These are phyloP conservation scores for Paxillus involutus DNA, from an alignment of 768 basidiomycete species.

Conservation along the genomic window DNA sequence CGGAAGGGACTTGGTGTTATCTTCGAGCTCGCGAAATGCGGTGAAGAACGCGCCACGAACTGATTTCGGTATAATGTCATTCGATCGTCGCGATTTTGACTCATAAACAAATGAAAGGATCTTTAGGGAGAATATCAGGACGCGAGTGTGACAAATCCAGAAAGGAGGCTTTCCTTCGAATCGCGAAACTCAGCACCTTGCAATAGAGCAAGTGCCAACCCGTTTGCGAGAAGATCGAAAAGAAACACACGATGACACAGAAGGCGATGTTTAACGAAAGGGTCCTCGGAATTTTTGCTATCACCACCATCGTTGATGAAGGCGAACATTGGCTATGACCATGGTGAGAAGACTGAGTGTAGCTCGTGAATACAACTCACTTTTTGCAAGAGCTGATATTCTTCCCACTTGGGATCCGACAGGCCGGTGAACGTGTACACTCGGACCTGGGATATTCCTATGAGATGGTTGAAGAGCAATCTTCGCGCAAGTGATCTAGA, in stretches of 20 bases:
- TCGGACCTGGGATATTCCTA: slow-evolving; percentile 35
- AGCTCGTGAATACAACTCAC: slow-evolving; percentile 22
- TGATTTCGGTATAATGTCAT: slow-evolving; percentile 12
- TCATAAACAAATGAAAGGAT: slow-evolving; percentile 61
- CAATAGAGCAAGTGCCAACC: slow-evolving; percentile 51
- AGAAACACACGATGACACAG: slow-evolving; percentile 53
- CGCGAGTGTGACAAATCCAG: background rate
- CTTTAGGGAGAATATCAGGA: slow-evolving; percentile 29
- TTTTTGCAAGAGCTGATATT: slow-evolving; percentile 42
- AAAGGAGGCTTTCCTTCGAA: slow-evolving; percentile 47
- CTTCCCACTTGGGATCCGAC: slow-evolving; percentile 48
- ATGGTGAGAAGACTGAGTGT: slow-evolving; percentile 8
- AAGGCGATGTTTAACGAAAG: slow-evolving; percentile 26
- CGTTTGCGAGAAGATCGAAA: slow-evolving; percentile 45
- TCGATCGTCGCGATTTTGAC: slow-evolving; percentile 26
- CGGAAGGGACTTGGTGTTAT: background rate
- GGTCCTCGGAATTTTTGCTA: slow-evolving; percentile 5
- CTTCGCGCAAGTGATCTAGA: slow-evolving; percentile 54
- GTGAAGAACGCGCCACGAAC: slow-evolving; percentile 5
- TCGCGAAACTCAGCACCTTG: slow-evolving; percentile 59
- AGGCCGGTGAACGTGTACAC: slow-evolving; percentile 48
- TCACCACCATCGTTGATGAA: slow-evolving; percentile 55
- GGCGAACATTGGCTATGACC: slow-evolving; percentile 62
- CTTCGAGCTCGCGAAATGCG: slow-evolving; percentile 14
- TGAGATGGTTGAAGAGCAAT: slow-evolving; percentile 51